Base-by-base conservation (phyloP, 768 basidiomycete species). In the Pleurotus citrinopileatus region DNA sequence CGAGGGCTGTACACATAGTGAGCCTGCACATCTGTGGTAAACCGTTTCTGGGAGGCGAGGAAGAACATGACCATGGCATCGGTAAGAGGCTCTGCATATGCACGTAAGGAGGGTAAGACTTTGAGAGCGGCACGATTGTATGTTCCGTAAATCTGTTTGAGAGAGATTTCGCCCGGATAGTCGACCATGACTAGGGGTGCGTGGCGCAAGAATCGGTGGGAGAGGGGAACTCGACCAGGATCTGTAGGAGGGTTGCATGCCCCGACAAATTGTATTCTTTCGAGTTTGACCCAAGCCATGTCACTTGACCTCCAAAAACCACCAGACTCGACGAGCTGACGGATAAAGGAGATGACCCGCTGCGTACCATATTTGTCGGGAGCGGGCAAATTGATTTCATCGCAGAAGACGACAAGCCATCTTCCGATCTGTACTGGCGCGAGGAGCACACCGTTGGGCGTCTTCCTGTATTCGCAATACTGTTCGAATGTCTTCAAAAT, bases 401-500 rank as follows among this genome's bases (percentile, higher is more conserved):
- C 97, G 68, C 97, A 99, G 75, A 99, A 99, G n/a, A 99, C 89
- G 28, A 99, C 95, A 45, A 99, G 80, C 97, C 97, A 99, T 42
- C 94, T 87, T 23, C 96, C 96, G 57, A 98, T 94, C 64, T 98
- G 94, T 3, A 88, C 73, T 8, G 97, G 97, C 2, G 97, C 87
- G 50, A 99, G 83, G 43, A 98, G 83, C 43, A 97, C 91, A n/a
- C 97, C 97, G 62, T 94, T 98, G 10, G 97, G 94, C 3, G 97
- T 98, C 73, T 98, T 98, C 53, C 95, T 82, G 65, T 96, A 98
- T 72, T 99, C 97, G 73, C 97, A 99, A 65, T 99, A 97, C 71
- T 99, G 97, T 67, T 98, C 97, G 68, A 99, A 98, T 5, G 97
- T 98, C 81, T 98, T 98, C 60, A 99, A 81, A 57, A 99, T 96